A percentile compares a stretch with the other conserved stretches of the same genome.
Evolutionary conservation across 176 grass and related monocot genomes (phyloP).

Genomic region (Cocos nucifera): DNA sequence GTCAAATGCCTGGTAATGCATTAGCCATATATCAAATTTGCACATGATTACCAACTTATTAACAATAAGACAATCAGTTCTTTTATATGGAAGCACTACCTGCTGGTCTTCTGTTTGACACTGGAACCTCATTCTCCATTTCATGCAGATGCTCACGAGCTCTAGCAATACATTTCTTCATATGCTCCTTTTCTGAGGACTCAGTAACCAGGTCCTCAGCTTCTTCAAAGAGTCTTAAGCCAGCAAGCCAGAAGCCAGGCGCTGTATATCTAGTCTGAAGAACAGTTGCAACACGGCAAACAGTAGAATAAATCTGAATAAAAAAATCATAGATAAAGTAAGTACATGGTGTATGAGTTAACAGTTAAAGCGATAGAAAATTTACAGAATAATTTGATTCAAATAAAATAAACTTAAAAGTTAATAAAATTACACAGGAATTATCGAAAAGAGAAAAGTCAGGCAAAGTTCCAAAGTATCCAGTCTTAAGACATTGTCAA

Average conservation of each 20-base stretch:
- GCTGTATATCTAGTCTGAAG: conserved; percentile 87
- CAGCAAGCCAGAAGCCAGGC: conserved; percentile 75
- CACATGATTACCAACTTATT: too few relatives aligned
- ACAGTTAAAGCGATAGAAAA: too few relatives aligned
- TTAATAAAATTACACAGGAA: too few relatives aligned
- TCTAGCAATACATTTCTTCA: conserved; percentile 60
- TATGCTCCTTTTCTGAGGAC: conserved; percentile 44
- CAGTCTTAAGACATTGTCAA: too few relatives aligned
- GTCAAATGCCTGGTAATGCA: too few relatives aligned
- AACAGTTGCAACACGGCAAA: conserved; percentile 71
- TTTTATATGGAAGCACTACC: conserved; percentile 30
- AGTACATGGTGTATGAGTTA: too few relatives aligned
- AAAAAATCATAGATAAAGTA: neutral
- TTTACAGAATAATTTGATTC: too few relatives aligned
- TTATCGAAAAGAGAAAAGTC: too few relatives aligned
- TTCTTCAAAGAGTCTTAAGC: conserved; percentile 70
- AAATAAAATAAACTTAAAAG: too few relatives aligned
- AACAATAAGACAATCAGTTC: too few relatives aligned
- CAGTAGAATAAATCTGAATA: conserved; percentile 58
- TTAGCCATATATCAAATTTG: too few relatives aligned
- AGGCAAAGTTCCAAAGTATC: too few relatives aligned
- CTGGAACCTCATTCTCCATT: conserved; percentile 47
- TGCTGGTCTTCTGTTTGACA: conserved; percentile 41
- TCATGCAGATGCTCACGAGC: conserved; percentile 62
- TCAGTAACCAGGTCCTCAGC: conserved; percentile 49